These are phyloP conservation scores for Cytospora piceae DNA, from an alignment of 2,329 filamentous ascomycete species.

Conservation along the genomic window DNA sequence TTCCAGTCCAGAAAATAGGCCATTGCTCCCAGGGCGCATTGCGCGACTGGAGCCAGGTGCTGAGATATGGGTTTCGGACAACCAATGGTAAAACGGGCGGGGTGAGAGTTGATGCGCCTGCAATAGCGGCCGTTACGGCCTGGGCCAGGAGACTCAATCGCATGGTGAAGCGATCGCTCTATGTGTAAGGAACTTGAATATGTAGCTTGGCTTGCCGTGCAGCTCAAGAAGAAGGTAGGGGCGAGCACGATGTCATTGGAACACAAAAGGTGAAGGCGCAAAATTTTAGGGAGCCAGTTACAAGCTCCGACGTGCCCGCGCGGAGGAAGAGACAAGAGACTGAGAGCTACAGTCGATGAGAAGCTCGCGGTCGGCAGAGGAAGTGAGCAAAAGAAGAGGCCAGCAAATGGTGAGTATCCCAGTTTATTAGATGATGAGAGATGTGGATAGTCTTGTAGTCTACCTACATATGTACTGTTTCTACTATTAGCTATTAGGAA, in stretches of 20 bases:
- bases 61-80: constrained; percentile 64
- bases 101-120: constrained; percentile 55
- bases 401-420: not conserved
- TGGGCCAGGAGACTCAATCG: constrained; percentile 39
- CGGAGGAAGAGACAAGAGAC: constrained; percentile 7
- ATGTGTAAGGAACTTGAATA: not conserved
- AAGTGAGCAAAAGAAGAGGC: not conserved
- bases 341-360: not conserved
- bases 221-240: not conserved
- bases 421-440: not conserved
- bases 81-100: constrained; percentile 61
- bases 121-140: constrained; percentile 42
- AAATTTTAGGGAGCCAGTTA: not conserved
- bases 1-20: constrained; percentile 64
- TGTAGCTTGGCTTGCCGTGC: not conserved
- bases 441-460: not conserved
- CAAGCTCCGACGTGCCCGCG: constrained; percentile 26
- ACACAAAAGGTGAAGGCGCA: not conserved
- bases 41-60: constrained; percentile 66
- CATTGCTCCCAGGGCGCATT: constrained; percentile 79
- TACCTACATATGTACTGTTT: no score
- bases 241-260: not conserved
- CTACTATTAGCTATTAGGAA: not conserved
- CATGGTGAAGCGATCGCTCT: constrained; percentile 34
- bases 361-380: not conserved